Conservation (phyloP, 1,139 yeast species). For the Zygoascus sp. region DNA sequence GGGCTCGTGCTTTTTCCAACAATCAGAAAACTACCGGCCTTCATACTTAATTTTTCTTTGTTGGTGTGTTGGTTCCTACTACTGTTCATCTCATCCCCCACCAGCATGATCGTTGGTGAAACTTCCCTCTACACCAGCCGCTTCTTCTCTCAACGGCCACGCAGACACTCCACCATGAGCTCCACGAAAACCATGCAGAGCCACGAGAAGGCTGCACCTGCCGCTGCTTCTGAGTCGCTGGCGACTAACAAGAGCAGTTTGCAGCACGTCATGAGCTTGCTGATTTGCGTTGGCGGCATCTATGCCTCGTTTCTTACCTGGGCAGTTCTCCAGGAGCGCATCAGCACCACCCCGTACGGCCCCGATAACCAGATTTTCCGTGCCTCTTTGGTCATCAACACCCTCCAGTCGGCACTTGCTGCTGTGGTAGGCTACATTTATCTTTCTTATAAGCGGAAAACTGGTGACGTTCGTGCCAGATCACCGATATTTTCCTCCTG, state of each 20-base stretch:
- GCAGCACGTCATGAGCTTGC: constrained; percentile 30
- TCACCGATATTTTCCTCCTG: constrained; percentile 30
- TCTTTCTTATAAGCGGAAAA: constrained; percentile 39
- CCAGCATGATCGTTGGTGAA: background rate
- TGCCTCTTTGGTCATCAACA: constrained; percentile 71
- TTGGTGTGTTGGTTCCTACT: too few relatives aligned
- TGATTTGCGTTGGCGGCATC: constrained; percentile 64
- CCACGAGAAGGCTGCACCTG: background rate
- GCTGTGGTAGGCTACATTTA: constrained; percentile 62
- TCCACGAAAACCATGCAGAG: background rate
- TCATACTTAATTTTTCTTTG: too few relatives aligned
- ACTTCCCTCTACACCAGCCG: background rate
- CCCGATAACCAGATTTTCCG: constrained; percentile 54
- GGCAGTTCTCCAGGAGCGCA: constrained; percentile 88
- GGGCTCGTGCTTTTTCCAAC: too few relatives aligned
- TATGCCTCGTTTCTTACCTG: constrained; percentile 83
- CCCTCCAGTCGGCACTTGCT: constrained; percentile 71
- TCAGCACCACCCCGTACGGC: constrained; percentile 75
- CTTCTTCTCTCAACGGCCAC: background rate
- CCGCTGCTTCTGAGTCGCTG: background rate
- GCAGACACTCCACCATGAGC: background rate
- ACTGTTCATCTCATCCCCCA: too few relatives aligned
- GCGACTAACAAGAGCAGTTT: background rate
- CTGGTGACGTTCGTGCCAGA: constrained; percentile 15
- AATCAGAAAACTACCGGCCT: too few relatives aligned